Conservation (phyloP, 805 yeast genomes). For the Yarrowia phangngaensis region DNA sequence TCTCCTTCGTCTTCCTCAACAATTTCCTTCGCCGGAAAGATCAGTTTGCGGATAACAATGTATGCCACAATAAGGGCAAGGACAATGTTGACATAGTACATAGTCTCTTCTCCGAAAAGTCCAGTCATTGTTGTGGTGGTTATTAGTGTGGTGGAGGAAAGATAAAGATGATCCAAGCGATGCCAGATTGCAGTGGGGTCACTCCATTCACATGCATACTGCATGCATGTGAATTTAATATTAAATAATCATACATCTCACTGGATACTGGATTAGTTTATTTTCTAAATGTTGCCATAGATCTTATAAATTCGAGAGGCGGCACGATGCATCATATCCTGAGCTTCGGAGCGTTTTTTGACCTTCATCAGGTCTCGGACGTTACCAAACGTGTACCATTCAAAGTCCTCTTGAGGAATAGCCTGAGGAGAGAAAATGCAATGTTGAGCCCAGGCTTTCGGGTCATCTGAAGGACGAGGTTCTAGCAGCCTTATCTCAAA, state of each 20-base stretch:
- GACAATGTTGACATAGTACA: conserved; percentile 18
- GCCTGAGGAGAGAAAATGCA: conserved; percentile 15
- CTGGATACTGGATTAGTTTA: not conserved
- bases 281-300: conserved; percentile 16
- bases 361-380: conserved; percentile 55
- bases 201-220: too few relatives aligned
- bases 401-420: conserved; percentile 39
- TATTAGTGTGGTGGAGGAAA: not conserved
- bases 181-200: too few relatives aligned
- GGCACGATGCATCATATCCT: conserved; percentile 10
- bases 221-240: conserved; percentile 26
- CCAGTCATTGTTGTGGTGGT: conserved; percentile 8
- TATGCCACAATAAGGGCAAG: conserved; percentile 20
- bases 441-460: conserved; percentile 17
- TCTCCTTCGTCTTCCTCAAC: conserved; percentile 48
- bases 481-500: conserved; percentile 28
- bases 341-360: conserved; percentile 6
- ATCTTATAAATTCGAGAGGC: conserved; percentile 20
- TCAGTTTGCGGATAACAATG: conserved; percentile 14
- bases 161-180: too few relatives aligned
- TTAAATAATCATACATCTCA: not conserved
- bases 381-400: conserved; percentile 70
- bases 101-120: conserved; percentile 7
- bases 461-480: conserved; percentile 6
- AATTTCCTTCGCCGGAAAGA: conserved; percentile 13